These are phyloP conservation scores for Tetrahymena thermophila DNA, from an alignment of 73 alveolate genomes.

Conservation along the genomic window DNA sequence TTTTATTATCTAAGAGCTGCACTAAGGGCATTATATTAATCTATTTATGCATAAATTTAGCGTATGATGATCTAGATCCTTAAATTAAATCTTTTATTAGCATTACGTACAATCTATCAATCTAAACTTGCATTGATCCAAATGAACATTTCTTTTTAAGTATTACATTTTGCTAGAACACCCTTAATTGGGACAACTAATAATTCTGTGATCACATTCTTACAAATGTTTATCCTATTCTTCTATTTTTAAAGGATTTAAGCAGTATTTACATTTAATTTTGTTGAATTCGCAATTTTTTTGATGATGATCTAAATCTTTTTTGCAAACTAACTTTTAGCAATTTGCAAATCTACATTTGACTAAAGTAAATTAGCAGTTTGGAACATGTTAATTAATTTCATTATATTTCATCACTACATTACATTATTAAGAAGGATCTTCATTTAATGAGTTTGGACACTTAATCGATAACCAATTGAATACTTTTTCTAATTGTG, in stretches of 20 bases:
- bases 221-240: neutral
- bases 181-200: neutral
- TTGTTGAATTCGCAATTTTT: neutral
- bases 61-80: neutral
- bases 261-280: neutral
- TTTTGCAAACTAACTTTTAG: neutral
- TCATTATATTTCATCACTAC: neutral
- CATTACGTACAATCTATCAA: neutral
- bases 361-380: neutral
- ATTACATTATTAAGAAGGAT: neutral
- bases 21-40: neutral
- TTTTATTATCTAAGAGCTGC: neutral
- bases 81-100: neutral
- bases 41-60: neutral
- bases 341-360: neutral
- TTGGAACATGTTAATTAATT: neutral
- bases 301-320: neutral
- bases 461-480: neutral
- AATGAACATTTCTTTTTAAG: neutral
- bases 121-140: neutral
- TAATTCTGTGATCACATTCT: neutral
- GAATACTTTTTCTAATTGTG: neutral
- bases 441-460: neutral
- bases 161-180: neutral
- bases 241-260: neutral